Conservation (phyloP, 495 filamentous ascomycete species). For the Gamarada debralockiae region DNA sequence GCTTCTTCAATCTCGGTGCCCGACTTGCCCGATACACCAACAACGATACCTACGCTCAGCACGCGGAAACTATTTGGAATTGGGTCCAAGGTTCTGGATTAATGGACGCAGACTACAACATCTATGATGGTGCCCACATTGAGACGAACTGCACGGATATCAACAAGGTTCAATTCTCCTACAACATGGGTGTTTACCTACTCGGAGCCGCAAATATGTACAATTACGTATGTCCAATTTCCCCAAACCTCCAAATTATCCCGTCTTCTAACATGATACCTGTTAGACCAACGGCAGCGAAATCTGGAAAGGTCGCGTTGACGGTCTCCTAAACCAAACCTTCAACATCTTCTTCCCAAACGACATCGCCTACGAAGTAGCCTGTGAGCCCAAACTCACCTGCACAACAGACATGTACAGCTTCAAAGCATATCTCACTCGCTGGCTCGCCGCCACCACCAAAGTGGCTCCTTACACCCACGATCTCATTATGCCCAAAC, state of each 20-base stretch:
- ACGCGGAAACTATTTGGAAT: conserved; percentile 68
- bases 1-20: conserved; percentile 82
- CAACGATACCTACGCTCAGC: conserved; percentile 74
- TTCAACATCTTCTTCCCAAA: conserved; percentile 48
- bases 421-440: conserved; percentile 83
- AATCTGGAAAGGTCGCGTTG: conserved; percentile 23
- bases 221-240: conserved; percentile 50
- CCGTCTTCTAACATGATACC: not conserved
- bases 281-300: conserved; percentile 31
- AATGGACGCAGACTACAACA: conserved; percentile 57
- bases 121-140: conserved; percentile 74
- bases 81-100: conserved; percentile 64
- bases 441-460: conserved; percentile 72
- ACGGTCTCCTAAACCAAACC: conserved; percentile 19
- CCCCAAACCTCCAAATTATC: not conserved
- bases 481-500: conserved; percentile 57
- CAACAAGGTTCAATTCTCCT: conserved; percentile 67
- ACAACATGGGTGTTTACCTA: conserved; percentile 69
- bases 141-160: conserved; percentile 58
- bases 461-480: conserved; percentile 67
- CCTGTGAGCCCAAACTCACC: conserved; percentile 60
- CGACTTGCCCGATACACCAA: conserved; percentile 73
- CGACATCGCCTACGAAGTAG: conserved; percentile 62
- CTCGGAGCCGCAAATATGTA: conserved; percentile 79
- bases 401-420: conserved; percentile 78